phyloP scores from a whole-genome alignment of 164 flowering plant genomes.

The Liquidambar formosana region DNA sequence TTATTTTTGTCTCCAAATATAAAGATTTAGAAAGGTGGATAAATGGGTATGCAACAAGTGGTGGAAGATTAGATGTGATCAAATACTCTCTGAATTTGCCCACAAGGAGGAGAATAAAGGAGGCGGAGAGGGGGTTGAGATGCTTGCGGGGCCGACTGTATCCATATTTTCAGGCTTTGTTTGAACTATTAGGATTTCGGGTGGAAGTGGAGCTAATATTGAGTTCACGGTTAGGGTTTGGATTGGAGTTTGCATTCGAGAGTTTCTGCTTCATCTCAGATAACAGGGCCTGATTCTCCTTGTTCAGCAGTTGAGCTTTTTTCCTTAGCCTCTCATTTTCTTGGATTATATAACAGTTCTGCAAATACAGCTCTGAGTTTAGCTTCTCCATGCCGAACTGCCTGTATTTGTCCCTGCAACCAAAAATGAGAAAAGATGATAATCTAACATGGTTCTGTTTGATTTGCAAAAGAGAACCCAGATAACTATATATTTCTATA shows the following conservation, averaged over 20 bases:
- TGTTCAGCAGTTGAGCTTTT: conserved; percentile 76
- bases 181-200: background rate
- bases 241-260: conserved; percentile 2
- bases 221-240: background rate
- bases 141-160: too few species aligned
- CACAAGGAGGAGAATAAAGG: too few species aligned
- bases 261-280: conserved; percentile 52
- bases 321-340: conserved; percentile 88
- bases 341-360: conserved; percentile 82
- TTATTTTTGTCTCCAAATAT: too few species aligned
- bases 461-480: too few species aligned
- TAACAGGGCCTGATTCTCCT: conserved; percentile 75
- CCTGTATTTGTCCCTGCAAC: conserved; percentile 7
- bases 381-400: conserved; percentile 59
- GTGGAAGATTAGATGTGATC: background rate
- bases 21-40: too few species aligned
- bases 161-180: conserved; percentile 13
- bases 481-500: too few species aligned
- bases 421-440: background rate
- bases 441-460: too few species aligned
- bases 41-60: background rate
- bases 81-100: background rate
- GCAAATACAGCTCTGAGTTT: conserved; percentile 72
- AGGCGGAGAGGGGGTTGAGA: too few species aligned
- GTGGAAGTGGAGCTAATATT: conserved; percentile 6